phyloP scores from a whole-genome alignment of 2,329 filamentous ascomycete species.

The Monosporascus sp. region DNA sequence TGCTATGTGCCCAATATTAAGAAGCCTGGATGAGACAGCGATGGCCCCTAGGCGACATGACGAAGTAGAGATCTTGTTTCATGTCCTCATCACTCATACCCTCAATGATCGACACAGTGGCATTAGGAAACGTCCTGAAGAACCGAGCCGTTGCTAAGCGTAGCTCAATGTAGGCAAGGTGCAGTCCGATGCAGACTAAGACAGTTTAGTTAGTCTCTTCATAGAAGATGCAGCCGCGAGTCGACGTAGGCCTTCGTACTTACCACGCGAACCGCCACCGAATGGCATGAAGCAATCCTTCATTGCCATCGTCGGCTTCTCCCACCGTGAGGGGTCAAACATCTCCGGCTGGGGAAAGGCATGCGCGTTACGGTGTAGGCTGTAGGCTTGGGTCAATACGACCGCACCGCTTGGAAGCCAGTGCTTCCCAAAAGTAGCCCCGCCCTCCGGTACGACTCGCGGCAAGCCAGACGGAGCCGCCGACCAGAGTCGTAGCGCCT shows the following conservation, averaged over 20 bases:
- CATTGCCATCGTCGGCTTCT: conserved; percentile 19
- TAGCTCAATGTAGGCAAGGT: conserved; percentile 50
- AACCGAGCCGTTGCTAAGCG: conserved; percentile 44
- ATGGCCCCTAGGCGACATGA: conserved; percentile 21
- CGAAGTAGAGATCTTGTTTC: conserved; percentile 21
- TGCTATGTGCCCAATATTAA: background rate
- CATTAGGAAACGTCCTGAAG: conserved; percentile 33
- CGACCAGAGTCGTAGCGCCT: conserved; percentile 28
- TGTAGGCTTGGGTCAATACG: conserved; percentile 33
- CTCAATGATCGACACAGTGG: conserved; percentile 19
- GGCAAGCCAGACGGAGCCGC: conserved; percentile 29
- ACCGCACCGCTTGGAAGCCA: conserved; percentile 29
- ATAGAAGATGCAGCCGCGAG: conserved; percentile 26
- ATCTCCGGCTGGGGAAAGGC: conserved; percentile 33
- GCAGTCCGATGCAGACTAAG: conserved; percentile 45
- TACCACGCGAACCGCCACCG: conserved; percentile 21
- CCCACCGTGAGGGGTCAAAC: conserved; percentile 19
- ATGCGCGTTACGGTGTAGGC: conserved; percentile 31
- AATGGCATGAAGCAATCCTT: conserved; percentile 24
- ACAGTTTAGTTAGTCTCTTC: conserved; percentile 12
- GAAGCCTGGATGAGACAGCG: conserved; percentile 23
- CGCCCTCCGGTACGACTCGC: conserved; percentile 26
- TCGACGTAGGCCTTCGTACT: background rate
- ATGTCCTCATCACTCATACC: conserved; percentile 28
- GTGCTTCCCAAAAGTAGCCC: conserved; percentile 27